Conservation (phyloP, 23 red algal species). For the Agarophyton chilense region DNA sequence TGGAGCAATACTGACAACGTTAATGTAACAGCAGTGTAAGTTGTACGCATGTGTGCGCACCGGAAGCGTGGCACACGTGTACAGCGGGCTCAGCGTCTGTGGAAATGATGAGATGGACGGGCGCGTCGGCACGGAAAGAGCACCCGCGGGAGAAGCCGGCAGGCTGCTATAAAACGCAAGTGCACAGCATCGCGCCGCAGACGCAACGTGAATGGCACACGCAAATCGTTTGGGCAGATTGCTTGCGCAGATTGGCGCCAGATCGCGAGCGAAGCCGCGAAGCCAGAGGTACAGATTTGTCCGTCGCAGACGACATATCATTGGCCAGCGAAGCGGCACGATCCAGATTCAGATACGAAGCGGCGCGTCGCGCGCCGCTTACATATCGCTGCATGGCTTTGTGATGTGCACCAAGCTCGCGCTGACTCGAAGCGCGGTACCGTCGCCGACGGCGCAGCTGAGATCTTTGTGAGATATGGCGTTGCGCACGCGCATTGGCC, state of each 20-base stretch:
- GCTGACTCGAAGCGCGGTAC: not conserved
- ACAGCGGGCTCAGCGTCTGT: not conserved
- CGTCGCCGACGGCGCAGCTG: not conserved
- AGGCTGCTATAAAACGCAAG: not conserved
- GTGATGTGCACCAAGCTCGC: too few relatives aligned
- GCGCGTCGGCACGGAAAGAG: not conserved
- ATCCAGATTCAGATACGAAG: slow-evolving; percentile 11
- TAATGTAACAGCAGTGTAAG: too few relatives aligned
- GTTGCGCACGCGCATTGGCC: not conserved
- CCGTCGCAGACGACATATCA: too few relatives aligned
- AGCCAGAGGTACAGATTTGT: too few relatives aligned
- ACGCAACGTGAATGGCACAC: too few relatives aligned
- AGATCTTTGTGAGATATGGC: not conserved
- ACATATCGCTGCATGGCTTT: too few relatives aligned
- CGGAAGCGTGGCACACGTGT: not conserved
- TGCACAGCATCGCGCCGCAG: not conserved
- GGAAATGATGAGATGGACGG: not conserved
- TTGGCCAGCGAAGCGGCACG: slow-evolving; percentile 6
- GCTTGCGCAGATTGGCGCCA: too few relatives aligned
- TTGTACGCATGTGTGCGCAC: too few relatives aligned
- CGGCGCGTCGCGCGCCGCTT: not conserved
- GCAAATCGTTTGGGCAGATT: too few relatives aligned
- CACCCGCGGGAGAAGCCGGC: not conserved
- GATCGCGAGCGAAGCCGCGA: too few relatives aligned
- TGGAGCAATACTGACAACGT: too few relatives aligned